Evolutionary conservation across 495 filamentous ascomycete species (phyloP), one percentile per base, ranked within the genome.

Genomic region (Alectoria sarmentosa): DNA sequence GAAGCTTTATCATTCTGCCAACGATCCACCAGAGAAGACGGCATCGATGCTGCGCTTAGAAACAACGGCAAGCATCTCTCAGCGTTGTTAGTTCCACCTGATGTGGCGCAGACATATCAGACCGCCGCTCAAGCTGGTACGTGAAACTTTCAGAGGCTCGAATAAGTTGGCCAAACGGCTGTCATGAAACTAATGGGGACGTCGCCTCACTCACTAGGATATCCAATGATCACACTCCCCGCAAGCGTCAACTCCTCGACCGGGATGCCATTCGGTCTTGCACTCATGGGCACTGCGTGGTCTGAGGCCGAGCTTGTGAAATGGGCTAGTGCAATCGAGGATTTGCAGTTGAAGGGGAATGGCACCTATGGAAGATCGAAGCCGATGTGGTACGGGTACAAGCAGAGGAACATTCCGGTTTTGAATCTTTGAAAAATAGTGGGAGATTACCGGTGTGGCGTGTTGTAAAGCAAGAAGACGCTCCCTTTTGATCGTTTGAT

Each of bases 201-300:
- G 76, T 82, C 9, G 66, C 82, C 13, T 28, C 13, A 15, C 30
- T 30, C 19, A 21, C 7, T 14, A 65, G 88, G 88, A 1, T 90
- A 91, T 72, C 88, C 87, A 2, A 79, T 88, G 63, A 76, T 91
- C 65, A 90, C 87, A 4, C 69, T 91, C 1, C 88, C 88, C 1
- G 86, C 81, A 3, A 83, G 82, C 19, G 73, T 80, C 15, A 76
- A 79, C 68, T 60, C 73, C 5, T 14, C 66, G 36, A 88, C 77
- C 2, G 85, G 86, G 15, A 88, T 91, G 83, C 86, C 86, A 1
- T 89, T 86, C 69, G 88, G 88, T 1, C 71, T 91, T 30, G 85
- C 80, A 4, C 75, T 91, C 46, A 83, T 90, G 80, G 74, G 76
- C 39, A 87, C 86, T 4, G 88, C 88, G 1, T 90, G 79, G 72